Base-by-base conservation (phyloP, 2,329 filamentous ascomycete species). In the Sclerotinia nivalis region DNA sequence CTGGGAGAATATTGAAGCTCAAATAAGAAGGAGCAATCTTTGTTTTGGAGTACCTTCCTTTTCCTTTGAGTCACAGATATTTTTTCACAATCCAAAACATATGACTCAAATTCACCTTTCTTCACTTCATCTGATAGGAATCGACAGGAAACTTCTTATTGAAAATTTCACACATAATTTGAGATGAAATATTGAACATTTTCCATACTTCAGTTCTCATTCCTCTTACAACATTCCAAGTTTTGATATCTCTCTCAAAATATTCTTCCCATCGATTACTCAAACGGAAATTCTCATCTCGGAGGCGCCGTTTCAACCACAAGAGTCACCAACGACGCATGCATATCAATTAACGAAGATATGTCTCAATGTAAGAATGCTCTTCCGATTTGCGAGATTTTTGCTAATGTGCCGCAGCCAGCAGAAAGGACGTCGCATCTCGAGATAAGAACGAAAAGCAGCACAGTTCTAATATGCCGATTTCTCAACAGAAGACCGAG, bases 131-230 rank as follows among this genome's bases (percentile, higher is more conserved):
- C 2, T 15, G 8, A 25, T 40, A 28, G n/a, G 12, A 28, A 5
- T 0, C 9, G 12, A 25, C 12, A 20, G 7, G 37, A 37, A 2
- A 1, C 2, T 1, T 25, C 7, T 7, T 2, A 2, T 1, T n/a
- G 0, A 20, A 25, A 47, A 2, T n/a, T 9, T 15, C 43, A 34
- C 1, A 18, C 8, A 34, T 34, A 8, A 10, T 6, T 13, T n/a
- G 0, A 10, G 20, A 34, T n/a, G 7, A 7, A 34, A 25, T 8
- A 2, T 15, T 18, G 6, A 18, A n/a, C 0, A 3, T 8, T 25
- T 34, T 15, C n/a, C 43, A 62, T 10, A 22, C 2, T 62, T 15
- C 34, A 34, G 5, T 20, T 20, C 10, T 50, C 28, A n/a, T 40
- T 18, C 22, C 10, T 20, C 45, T 40, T n/a, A n/a, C 0, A 34